Evolutionary conservation across 2,329 filamentous ascomycete genomes (phyloP).

Genomic region (Sordariomycetes sp.): DNA sequence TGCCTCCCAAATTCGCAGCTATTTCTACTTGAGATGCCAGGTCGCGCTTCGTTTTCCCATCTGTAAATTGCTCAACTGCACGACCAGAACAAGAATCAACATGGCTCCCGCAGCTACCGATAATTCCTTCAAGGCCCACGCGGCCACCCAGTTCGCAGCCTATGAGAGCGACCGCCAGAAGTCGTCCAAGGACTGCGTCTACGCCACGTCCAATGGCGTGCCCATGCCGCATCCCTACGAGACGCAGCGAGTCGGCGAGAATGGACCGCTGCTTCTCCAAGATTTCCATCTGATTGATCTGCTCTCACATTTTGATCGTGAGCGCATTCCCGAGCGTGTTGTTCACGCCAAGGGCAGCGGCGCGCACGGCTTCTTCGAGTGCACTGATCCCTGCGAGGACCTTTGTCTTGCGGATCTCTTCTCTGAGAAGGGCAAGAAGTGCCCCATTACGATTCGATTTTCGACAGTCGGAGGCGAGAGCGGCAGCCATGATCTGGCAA

Average conservation of each 20-base stretch:
- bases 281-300: constrained; percentile 55
- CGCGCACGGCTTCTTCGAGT: constrained; percentile 44
- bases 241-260: constrained; percentile 44
- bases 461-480: constrained; percentile 69
- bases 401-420: constrained; percentile 44
- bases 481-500: constrained; percentile 61
- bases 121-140: constrained; percentile 25
- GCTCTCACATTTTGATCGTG: constrained; percentile 50
- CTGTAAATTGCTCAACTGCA: background rate
- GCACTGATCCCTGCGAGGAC: constrained; percentile 38
- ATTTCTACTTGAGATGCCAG: no score
- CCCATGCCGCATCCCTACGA: constrained; percentile 51
- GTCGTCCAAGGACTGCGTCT: constrained; percentile 31
- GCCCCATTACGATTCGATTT: constrained; percentile 58
- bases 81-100: constrained; percentile 2
- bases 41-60: background rate
- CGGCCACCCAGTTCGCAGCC: constrained; percentile 23
- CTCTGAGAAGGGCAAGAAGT: constrained; percentile 57
- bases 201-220: constrained; percentile 46
- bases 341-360: constrained; percentile 52
- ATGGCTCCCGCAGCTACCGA: constrained; percentile 18
- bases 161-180: constrained; percentile 29
- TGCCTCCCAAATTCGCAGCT: no score
- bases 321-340: constrained; percentile 52
- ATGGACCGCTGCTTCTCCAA: constrained; percentile 46